Evolutionary conservation across 257 asterid genomes (phyloP).

Genomic region (Solanum gracilifrons): DNA sequence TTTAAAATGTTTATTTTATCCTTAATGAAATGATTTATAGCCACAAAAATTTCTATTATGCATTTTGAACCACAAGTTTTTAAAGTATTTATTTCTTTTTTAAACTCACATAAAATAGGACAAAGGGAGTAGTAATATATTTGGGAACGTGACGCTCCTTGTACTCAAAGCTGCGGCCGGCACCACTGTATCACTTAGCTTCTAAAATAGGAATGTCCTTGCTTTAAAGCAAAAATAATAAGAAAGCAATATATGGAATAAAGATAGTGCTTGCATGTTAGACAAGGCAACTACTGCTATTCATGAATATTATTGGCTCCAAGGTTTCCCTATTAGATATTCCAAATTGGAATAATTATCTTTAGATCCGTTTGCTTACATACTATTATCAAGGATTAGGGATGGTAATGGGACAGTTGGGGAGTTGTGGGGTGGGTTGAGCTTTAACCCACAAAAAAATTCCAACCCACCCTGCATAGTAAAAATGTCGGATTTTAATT

Average conservation of each 20-base stretch:
- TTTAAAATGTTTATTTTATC: too few species aligned
- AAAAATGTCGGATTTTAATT: too few species aligned
- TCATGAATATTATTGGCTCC: not conserved
- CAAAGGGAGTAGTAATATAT: not conserved
- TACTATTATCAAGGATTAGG: not conserved
- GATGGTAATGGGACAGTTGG: not conserved
- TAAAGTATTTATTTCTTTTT: too few species aligned
- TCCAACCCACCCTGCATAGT: too few species aligned
- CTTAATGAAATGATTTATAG: too few species aligned
- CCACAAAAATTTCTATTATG: too few species aligned
- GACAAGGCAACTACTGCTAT: not conserved
- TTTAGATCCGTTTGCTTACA: not conserved
- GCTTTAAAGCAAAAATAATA: not conserved
- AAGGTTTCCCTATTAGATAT: not conserved
- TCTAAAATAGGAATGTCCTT: not conserved
- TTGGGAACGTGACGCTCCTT: not conserved
- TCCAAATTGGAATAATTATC: not conserved
- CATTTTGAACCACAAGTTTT: not conserved
- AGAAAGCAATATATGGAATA: not conserved
- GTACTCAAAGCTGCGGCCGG: not conserved
- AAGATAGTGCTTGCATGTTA: not conserved
- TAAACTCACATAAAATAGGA: too few species aligned
- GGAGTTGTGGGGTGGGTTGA: not conserved
- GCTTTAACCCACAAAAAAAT: not conserved
- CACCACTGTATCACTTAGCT: not conserved